Evolutionary conservation across 805 yeast species (phyloP), one percentile per base, ranked within the genome.

Genomic region (Cyberlindnera samutprakarnensis): DNA sequence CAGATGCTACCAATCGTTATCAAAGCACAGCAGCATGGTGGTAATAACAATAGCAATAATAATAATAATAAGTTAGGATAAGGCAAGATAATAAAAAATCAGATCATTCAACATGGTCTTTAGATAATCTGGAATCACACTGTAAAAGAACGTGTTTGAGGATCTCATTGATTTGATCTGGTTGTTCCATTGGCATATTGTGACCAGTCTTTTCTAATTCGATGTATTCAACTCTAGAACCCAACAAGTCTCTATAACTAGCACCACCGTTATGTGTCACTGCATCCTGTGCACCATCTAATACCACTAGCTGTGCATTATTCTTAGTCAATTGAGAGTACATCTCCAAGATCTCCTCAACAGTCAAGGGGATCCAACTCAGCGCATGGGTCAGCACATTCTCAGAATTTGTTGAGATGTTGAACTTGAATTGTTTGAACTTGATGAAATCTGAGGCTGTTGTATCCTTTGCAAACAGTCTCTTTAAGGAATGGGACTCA

Each of bases 391-490:
- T 44, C 11, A 49, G 13, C 14, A 49, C 44, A 22, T 38, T 42
- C 2, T 24, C 25, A 1, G 52, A 43, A 14, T 43, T 38, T 7
- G 51, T 46, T 4, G 40, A 38, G 17, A 49, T 13, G 30, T 51
- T 51, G 33, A 42, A 49, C 33, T 41, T 49, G 35, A 49, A 47
- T 31, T 51, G 55, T 26, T 49, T 49, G 19, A 51, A 41, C 31
- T 42, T 49, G 23, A 30, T 25, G 27, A 28, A 49, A 19, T 39
- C 42, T 16, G 38, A 32, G 8, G 39, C 23, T 4, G 33, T 27
- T 4, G 35, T 30, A 6, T 37, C 27, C 7, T 23, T 18, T 4
- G 38, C 43, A 28, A 44, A 43, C 4, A 47, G 20, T 23, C 54
- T 39, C 5, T 22, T 36, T 16, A 51, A 15, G 2, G 55, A 49